phyloP scores from a whole-genome alignment of 805 yeast genomes.

The Cyberlindnera xylosilytica region DNA sequence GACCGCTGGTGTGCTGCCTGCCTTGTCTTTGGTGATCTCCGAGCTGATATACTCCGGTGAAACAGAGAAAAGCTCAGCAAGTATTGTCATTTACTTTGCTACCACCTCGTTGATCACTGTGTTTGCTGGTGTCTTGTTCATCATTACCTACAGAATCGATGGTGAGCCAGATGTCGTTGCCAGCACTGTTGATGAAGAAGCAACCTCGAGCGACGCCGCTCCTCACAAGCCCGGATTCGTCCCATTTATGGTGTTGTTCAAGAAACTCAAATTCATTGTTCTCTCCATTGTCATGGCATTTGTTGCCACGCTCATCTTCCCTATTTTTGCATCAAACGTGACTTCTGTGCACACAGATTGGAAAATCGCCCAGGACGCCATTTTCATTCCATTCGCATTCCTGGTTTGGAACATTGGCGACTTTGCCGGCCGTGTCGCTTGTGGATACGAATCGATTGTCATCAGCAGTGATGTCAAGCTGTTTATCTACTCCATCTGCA shows the following conservation, averaged over 20 bases:
- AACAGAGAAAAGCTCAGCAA: constrained; percentile 23
- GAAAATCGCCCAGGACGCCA: constrained; percentile 27
- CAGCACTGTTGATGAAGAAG: constrained; percentile 9
- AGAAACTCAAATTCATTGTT: constrained; percentile 60
- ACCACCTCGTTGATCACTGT: constrained; percentile 48
- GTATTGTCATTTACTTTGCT: constrained; percentile 41
- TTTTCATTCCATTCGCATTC: constrained; percentile 74
- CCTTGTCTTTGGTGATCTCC: constrained; percentile 60
- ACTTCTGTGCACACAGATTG: constrained; percentile 42
- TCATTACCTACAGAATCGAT: constrained; percentile 30
- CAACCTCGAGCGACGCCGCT: neutral
- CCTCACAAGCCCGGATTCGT: constrained; percentile 35
- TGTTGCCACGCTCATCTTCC: constrained; percentile 72
- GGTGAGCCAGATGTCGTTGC: constrained; percentile 13
- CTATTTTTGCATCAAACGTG: constrained; percentile 81
- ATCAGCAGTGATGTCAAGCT: constrained; percentile 42
- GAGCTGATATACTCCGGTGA: constrained; percentile 33
- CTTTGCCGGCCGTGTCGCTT: constrained; percentile 66
- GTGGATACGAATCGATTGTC: constrained; percentile 47
- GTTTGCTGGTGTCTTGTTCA: constrained; percentile 39
- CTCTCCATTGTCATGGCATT: constrained; percentile 72
- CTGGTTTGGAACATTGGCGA: constrained; percentile 91
- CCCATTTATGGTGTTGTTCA: constrained; percentile 59
- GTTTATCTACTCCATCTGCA: constrained; percentile 49
- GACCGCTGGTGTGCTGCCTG: constrained; percentile 88